phyloP scores from a whole-genome alignment of 2,329 filamentous ascomycete genomes.

The Pseudogymnoascus sp. region DNA sequence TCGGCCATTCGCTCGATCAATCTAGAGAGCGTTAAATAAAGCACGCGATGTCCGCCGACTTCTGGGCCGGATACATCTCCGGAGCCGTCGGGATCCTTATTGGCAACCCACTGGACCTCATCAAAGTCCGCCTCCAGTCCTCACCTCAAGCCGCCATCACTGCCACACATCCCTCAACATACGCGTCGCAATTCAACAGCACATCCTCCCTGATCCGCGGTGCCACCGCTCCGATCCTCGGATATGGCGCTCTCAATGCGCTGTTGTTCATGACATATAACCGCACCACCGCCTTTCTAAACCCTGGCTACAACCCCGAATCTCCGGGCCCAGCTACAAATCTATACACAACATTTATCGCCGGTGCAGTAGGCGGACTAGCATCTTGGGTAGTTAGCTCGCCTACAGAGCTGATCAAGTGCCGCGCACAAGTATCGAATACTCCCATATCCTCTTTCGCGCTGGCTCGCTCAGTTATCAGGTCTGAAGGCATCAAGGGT shows the following conservation, averaged over 20 bases:
- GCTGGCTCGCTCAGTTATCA: slow-evolving; percentile 50
- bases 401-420: slow-evolving; percentile 88
- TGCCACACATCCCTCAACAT: slow-evolving; percentile 19
- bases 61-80: slow-evolving; percentile 88
- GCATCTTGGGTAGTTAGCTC: slow-evolving; percentile 81
- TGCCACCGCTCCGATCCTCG: slow-evolving; percentile 76
- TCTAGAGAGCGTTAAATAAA: background rate
- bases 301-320: slow-evolving; percentile 29
- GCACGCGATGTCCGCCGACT: slow-evolving; percentile 53
- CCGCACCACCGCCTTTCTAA: slow-evolving; percentile 62
- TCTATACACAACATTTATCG: slow-evolving; percentile 65
- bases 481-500: slow-evolving; percentile 55
- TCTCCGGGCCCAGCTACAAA: slow-evolving; percentile 34
- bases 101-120: slow-evolving; percentile 75
- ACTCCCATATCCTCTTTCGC: slow-evolving; percentile 24
- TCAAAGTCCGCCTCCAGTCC: slow-evolving; percentile 73
- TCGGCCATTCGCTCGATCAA: background rate
- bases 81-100: slow-evolving; percentile 81
- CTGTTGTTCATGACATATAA: slow-evolving; percentile 89
- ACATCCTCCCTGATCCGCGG: slow-evolving; percentile 49
- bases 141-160: slow-evolving; percentile 20
- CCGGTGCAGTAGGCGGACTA: slow-evolving; percentile 74
- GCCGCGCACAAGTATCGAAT: slow-evolving; percentile 67
- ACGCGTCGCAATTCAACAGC: slow-evolving; percentile 31
- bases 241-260: slow-evolving; percentile 86